Base-by-base conservation (phyloP, 2,329 filamentous ascomycete genomes). In the Coleophoma crateriformis region DNA sequence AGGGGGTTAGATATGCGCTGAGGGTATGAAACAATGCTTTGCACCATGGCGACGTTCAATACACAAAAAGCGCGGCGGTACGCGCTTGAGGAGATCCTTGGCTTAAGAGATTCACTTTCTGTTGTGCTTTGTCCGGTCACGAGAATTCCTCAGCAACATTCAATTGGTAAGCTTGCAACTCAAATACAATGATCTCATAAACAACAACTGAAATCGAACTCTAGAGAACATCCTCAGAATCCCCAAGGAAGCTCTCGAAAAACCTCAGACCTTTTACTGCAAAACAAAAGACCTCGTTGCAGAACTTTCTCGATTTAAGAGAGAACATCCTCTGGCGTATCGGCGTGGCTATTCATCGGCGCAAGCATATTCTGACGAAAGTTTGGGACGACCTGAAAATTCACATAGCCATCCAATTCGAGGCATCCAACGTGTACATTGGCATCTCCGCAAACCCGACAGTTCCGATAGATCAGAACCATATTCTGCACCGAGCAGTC, bases 401-500 rank as follows among this genome's bases (percentile, higher is more conserved):
- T 27, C 45, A 34, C 46, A 51, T 7, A 22, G 34, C n/a, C 43
- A 52, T 35, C 48, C 41, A 34, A 50, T 46, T 15, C 50, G 42
- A 34, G 48, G 50, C 22, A 43, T 48, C 19, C 53, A 37, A 43
- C 54, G 53, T n/a, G 39, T 53, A 39, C 51, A 56, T 27, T 67
- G 64, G 64, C 54, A 58, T 38, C 52, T 65, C 33, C 62, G 62
- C 34, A 58, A 53, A 50, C 57, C 56, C 4, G 54, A 62, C 20
- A 61, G 54, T 44, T 63, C 59, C 35, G 61, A 65, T 46, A 54
- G 52, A 35, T 53, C 57, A 66, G 40, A 66, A 61, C 39, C 75
- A 76, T 67, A 81, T 34, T 67, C 75, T 46, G 79, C 79, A 19
- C 81, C 81, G 11, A 64, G 72, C 17, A 77, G 73, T 8, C 64